A percentile compares a stretch with the other conserved stretches of the same genome.
These are phyloP conservation scores for Hypoxylon rickii DNA, from an alignment of 495 filamentous ascomycete genomes.

Conservation along the genomic window DNA sequence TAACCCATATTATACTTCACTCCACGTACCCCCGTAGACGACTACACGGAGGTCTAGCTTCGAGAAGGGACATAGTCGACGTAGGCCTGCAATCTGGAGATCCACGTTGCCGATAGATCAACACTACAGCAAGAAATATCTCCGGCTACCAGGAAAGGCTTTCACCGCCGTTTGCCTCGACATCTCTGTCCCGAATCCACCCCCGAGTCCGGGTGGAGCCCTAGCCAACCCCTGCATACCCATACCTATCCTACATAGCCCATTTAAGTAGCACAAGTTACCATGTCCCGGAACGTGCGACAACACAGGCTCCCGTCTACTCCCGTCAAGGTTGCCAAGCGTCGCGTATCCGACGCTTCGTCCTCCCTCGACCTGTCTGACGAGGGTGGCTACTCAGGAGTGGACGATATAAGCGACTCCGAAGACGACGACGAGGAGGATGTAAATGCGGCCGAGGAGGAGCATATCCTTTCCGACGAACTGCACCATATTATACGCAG, in stretches of 20 bases:
- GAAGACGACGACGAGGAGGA: conserved; percentile 74
- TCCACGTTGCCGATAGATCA: conserved; percentile 10
- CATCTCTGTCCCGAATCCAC: conserved; percentile 21
- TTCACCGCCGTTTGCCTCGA: conserved; percentile 48
- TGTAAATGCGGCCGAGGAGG: conserved; percentile 73
- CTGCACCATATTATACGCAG: conserved; percentile 37
- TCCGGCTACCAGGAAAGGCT: conserved; percentile 15
- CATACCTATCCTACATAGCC: conserved; percentile 10
- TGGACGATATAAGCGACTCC: conserved; percentile 77
- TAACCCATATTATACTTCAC: conserved; percentile 2
- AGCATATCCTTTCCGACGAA: conserved; percentile 61
- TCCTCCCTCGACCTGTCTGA: conserved; percentile 60
- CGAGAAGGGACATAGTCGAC: conserved; percentile 3
- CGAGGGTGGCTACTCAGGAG: conserved; percentile 71
- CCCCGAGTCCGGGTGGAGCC: conserved; percentile 17
- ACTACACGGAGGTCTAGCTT: conserved; percentile 1
- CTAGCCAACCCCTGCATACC: conserved; percentile 26
- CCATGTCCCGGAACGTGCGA: conserved; percentile 59
- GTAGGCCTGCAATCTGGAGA: background rate
- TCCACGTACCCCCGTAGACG: conserved; percentile 7
- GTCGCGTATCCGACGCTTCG: conserved; percentile 46
- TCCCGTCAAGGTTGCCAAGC: conserved; percentile 47
- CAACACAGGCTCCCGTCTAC: conserved; percentile 52
- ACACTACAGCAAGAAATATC: background rate
- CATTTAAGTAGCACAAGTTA: conserved; percentile 10